Conservation (phyloP, 352 stramenopile species). For the Phytophthora multivora region DNA sequence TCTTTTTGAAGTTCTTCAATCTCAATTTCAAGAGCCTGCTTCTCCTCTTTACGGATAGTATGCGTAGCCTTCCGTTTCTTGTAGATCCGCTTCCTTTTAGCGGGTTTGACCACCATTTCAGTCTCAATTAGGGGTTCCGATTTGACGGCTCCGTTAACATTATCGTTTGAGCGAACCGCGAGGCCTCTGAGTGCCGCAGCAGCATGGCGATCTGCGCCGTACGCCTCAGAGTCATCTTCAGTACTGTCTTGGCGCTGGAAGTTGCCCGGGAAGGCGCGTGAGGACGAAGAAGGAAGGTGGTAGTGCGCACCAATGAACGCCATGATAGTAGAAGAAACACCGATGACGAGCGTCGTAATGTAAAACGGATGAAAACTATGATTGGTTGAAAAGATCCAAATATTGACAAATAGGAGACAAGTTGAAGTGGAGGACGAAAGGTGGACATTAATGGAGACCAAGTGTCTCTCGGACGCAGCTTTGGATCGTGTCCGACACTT, state of each 20-base stretch:
- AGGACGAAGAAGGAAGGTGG: background rate
- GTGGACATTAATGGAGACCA: background rate
- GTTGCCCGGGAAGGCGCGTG: constrained; percentile 4
- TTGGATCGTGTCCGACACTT: constrained; percentile 7
- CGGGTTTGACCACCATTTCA: background rate
- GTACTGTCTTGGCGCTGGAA: constrained; percentile 25
- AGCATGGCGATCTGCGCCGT: constrained; percentile 28
- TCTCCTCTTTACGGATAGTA: constrained; percentile 55
- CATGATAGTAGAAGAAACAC: constrained; percentile 10
- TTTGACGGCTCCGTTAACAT: constrained; percentile 2
- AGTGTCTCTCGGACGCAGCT: constrained; percentile 19
- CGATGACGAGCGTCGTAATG: background rate
- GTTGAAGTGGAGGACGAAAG: constrained; percentile 8
- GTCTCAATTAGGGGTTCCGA: constrained; percentile 2
- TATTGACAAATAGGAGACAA: constrained; percentile 8
- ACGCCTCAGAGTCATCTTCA: constrained; percentile 22
- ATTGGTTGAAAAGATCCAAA: constrained; percentile 5
- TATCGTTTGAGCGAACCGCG: constrained; percentile 18
- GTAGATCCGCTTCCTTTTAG: constrained; percentile 39
- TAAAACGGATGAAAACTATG: background rate
- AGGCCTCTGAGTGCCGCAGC: constrained; percentile 29
- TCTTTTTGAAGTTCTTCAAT: constrained; percentile 36
- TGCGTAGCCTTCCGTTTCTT: constrained; percentile 53
- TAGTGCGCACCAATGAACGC: constrained; percentile 27
- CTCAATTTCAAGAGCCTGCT: constrained; percentile 31